Evolutionary conservation across 345 rosid species (phyloP).

Genomic region (Salix purpurea): DNA sequence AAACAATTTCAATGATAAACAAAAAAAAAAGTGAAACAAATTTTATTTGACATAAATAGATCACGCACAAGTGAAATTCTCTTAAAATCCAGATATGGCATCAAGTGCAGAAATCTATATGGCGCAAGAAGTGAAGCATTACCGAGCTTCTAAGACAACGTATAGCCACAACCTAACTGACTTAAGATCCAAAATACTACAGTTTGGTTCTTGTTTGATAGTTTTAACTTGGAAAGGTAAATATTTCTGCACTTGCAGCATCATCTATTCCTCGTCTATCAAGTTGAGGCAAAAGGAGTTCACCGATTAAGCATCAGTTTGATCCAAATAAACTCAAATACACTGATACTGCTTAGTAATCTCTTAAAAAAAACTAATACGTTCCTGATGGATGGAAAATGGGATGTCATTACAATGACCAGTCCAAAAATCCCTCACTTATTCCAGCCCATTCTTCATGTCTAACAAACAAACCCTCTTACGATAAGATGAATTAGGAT

Average conservation of each 20-base stretch:
- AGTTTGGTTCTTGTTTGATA: not conserved
- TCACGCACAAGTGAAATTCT: not conserved
- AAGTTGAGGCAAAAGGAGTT: not conserved
- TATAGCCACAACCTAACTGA: not conserved
- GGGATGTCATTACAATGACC: not conserved
- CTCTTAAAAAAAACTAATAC: not conserved
- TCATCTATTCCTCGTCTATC: not conserved
- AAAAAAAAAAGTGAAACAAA: not conserved
- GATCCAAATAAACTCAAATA: not conserved
- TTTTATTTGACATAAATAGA: not conserved
- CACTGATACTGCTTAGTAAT: not conserved
- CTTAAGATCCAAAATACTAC: not conserved
- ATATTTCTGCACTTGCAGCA: not conserved
- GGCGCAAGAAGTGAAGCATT: not conserved
- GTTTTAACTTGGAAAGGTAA: not conserved
- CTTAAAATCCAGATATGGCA: not conserved
- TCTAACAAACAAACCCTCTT: not conserved
- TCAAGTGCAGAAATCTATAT: not conserved
- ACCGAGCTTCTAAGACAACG: not conserved
- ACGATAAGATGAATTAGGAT: not conserved
- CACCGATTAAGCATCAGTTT: not conserved
- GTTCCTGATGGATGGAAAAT: not conserved
- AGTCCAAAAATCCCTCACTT: not conserved
- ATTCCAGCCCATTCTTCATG: not conserved
- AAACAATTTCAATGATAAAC: not conserved